These are phyloP conservation scores for Lathyrus tuberosus DNA, from an alignment of 306 rosid species.

Conservation along the genomic window DNA sequence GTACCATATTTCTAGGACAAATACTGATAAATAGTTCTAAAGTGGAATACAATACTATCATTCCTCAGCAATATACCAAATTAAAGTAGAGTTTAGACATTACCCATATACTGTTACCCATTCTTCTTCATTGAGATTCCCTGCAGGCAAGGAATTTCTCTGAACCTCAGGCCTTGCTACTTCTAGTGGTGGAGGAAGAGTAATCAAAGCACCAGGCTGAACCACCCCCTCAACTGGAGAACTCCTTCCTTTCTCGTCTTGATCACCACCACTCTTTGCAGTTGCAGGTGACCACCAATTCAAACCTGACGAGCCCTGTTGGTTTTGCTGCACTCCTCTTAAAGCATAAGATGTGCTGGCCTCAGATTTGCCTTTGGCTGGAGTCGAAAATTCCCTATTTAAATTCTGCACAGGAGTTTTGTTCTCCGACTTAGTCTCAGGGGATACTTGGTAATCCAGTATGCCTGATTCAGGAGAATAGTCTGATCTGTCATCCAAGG, in stretches of 20 bases:
- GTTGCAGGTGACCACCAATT: slow-evolving; percentile 86
- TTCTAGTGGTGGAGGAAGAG: slow-evolving; percentile 86
- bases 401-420: slow-evolving; percentile 60
- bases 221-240: slow-evolving; percentile 97
- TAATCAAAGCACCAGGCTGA: slow-evolving; percentile 86
- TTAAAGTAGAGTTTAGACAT: slow-evolving; percentile 36
- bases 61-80: slow-evolving; percentile 13
- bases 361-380: slow-evolving; percentile 61
- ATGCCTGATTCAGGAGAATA: slow-evolving; percentile 93
- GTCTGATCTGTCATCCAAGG: slow-evolving; percentile 90
- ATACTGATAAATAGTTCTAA: slow-evolving; percentile 9
- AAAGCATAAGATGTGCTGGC: slow-evolving; percentile 81
- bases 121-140: slow-evolving; percentile 83
- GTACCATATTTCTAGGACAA: slow-evolving; percentile 16
- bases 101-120: slow-evolving; percentile 99
- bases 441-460: slow-evolving; percentile 81
- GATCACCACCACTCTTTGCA: slow-evolving; percentile 72
- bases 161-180: slow-evolving; percentile 90
- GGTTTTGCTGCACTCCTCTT: slow-evolving; percentile 66
- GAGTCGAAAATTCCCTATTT: slow-evolving; percentile 64
- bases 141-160: slow-evolving; percentile 70
- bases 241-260: slow-evolving; percentile 79
- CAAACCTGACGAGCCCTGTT: slow-evolving; percentile 62
- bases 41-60: slow-evolving; percentile 12
- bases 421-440: slow-evolving; percentile 73